Percentiles rank a stretch among this genome's conserved stretches.
Conservation (phyloP, 2,329 filamentous ascomycete genomes). For the Hymenotorrendiella dingleyae region DNA sequence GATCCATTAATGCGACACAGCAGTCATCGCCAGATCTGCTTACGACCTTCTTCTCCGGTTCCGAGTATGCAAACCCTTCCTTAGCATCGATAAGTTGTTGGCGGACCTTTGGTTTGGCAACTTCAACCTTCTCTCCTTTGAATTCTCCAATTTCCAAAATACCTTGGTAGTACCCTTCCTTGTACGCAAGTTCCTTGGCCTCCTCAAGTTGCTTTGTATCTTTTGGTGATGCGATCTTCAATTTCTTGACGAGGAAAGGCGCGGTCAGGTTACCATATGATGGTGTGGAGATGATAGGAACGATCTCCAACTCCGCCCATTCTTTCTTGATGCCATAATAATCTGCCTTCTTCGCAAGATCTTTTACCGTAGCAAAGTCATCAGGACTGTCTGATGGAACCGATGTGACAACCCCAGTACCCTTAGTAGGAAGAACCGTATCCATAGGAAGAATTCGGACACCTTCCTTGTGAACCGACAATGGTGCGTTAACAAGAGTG, state of each 20-base stretch:
- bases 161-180: slow-evolving; percentile 95
- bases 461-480: slow-evolving; percentile 77
- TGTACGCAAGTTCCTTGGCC: slow-evolving; percentile 95
- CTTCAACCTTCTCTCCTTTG: slow-evolving; percentile 79
- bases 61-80: slow-evolving; percentile 84
- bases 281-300: slow-evolving; percentile 85
- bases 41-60: slow-evolving; percentile 85
- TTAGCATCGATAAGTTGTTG: slow-evolving; percentile 69
- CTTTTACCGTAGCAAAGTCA: slow-evolving; percentile 82
- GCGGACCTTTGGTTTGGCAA: slow-evolving; percentile 79
- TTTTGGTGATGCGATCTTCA: slow-evolving; percentile 97
- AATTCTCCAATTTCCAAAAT: slow-evolving; percentile 83
- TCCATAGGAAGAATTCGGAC: slow-evolving; percentile 95
- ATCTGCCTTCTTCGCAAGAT: slow-evolving; percentile 89
- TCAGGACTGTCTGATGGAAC: slow-evolving; percentile 95
- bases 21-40: slow-evolving; percentile 89
- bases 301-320: slow-evolving; percentile 86
- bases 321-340: slow-evolving; percentile 96
- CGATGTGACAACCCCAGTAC: slow-evolving; percentile 91
- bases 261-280: slow-evolving; percentile 82
- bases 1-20: slow-evolving; percentile 86
- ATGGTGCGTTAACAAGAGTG: slow-evolving; percentile 81
- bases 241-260: slow-evolving; percentile 75
- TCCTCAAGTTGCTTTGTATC: slow-evolving; percentile 85
- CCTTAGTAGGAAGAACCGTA: slow-evolving; percentile 83